phyloP scores from a whole-genome alignment of 805 yeast genomes.

The Geotrichum ghanense region DNA sequence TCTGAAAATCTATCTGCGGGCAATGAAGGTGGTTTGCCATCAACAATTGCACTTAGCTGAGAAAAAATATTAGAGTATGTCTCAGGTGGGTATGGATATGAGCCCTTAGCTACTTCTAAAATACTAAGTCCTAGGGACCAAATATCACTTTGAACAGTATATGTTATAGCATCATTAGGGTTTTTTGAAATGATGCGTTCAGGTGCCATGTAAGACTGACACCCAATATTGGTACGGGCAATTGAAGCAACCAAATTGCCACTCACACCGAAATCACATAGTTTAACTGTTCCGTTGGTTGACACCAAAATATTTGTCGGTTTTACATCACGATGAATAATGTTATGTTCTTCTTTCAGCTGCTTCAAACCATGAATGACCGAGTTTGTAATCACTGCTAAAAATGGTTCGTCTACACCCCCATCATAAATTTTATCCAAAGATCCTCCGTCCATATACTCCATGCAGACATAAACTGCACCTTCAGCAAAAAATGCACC shows the following conservation, averaged over 20 bases:
- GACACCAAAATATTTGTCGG: constrained; percentile 81
- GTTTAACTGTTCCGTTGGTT: constrained; percentile 64
- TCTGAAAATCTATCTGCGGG: constrained; percentile 51
- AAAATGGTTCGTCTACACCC: constrained; percentile 59
- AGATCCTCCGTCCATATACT: constrained; percentile 88
- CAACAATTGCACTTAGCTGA: constrained; percentile 93
- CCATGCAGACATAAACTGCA: constrained; percentile 93
- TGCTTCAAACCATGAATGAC: constrained; percentile 68
- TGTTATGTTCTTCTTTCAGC: constrained; percentile 73
- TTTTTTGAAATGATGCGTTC: constrained; percentile 62
- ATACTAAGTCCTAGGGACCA: constrained; percentile 88
- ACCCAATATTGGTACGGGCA: constrained; percentile 85
- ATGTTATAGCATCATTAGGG: constrained; percentile 62
- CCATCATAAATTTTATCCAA: constrained; percentile 64
- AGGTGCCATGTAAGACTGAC: constrained; percentile 94
- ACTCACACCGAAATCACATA: constrained; percentile 86
- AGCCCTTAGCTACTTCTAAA: constrained; percentile 80
- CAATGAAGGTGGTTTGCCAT: constrained; percentile 80
- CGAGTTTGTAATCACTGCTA: constrained; percentile 66
- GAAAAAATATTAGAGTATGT: constrained; percentile 82
- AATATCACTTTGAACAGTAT: constrained; percentile 85
- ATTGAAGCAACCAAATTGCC: constrained; percentile 87
- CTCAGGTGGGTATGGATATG: constrained; percentile 95
- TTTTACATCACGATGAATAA: constrained; percentile 84
- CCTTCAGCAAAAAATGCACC: constrained; percentile 96